phyloP scores from a whole-genome alignment of 257 asterid species.

The Solanum arcanum region DNA sequence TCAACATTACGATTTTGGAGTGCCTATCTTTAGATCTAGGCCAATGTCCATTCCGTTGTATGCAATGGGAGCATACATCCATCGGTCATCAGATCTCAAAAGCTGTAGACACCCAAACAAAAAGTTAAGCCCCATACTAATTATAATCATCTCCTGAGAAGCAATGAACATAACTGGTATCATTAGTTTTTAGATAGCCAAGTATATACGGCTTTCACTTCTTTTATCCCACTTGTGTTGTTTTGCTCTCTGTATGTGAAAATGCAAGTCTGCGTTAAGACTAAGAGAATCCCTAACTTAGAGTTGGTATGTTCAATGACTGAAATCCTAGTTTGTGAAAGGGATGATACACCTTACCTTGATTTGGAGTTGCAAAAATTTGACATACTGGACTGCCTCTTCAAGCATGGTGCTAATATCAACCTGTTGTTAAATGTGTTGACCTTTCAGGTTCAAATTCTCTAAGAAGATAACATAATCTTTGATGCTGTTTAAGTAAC shows the following conservation, averaged over 20 bases:
- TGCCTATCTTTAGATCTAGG: constrained; percentile 20
- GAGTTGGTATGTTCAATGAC: background rate
- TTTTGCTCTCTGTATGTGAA: background rate
- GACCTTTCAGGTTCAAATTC: background rate
- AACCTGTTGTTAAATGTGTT: constrained; percentile 17
- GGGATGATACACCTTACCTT: constrained; percentile 27
- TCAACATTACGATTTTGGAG: background rate
- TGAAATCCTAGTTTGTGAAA: background rate
- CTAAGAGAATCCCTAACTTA: background rate
- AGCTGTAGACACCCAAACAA: constrained; percentile 26
- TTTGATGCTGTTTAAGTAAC: background rate
- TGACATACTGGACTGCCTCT: constrained; percentile 84
- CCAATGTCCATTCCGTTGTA: constrained; percentile 78
- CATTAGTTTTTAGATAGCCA: background rate
- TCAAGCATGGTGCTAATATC: constrained; percentile 96
- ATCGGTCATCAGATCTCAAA: constrained; percentile 67
- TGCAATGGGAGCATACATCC: constrained; percentile 94
- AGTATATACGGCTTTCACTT: background rate
- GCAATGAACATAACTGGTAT: background rate
- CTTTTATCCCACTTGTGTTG: background rate
- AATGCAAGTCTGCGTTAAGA: background rate
- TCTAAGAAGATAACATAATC: background rate
- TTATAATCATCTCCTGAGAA: background rate
- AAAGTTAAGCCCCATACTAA: background rate
- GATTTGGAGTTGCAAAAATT: constrained; percentile 76